Base-by-base conservation (phyloP, 441 rosid genomes). In the Breynia disticha region DNA sequence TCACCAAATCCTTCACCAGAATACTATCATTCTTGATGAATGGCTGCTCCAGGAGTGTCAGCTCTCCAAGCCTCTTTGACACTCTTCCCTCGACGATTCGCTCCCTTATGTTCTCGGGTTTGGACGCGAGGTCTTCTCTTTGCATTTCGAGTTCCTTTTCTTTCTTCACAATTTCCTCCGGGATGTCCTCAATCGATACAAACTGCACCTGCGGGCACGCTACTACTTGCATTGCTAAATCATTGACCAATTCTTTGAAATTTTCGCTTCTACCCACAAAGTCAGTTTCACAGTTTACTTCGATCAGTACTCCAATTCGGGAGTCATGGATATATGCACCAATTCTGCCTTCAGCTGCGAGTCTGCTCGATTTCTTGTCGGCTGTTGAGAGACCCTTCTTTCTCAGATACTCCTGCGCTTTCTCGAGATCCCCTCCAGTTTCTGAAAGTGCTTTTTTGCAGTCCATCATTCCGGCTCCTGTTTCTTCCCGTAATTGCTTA, bases 381-480 rank as follows among this genome's bases (percentile, higher is more conserved):
- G 98, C 95, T 20, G 83, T 56, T 60, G 95, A 82, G 50, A 86
- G 95, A 50, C 95, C 98, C 60, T 87, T 91, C 83, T 83, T 87
- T 61, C 94, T 76, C 18, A 87, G 96, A 63, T 83, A 87, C 56
- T 91, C 96, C 62, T 91, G 95, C 46, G 96, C 98, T 76, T 80
- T 91, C 76, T 82, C 91, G 32, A 87, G 87, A 56, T 91, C 82
- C 12, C 96, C 96, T 61, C 79, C 94, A 15, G 91, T 86, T 76
- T 87, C 96, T 0, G 98, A 72, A 43, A 91, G 71, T 41, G 96
- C 95, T 68, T 86, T 91, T 83, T 87, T 91, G 83, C 98, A 87
- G 70, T 91, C 94, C 98, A 87, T 87, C 98, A 91, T 91, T 21
- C 96, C 96, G 0, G 96, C 96, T 69, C 98, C 98, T 7, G 89